phyloP scores from a whole-genome alignment of 805 yeast genomes.

The Ogataea pignaliae region DNA sequence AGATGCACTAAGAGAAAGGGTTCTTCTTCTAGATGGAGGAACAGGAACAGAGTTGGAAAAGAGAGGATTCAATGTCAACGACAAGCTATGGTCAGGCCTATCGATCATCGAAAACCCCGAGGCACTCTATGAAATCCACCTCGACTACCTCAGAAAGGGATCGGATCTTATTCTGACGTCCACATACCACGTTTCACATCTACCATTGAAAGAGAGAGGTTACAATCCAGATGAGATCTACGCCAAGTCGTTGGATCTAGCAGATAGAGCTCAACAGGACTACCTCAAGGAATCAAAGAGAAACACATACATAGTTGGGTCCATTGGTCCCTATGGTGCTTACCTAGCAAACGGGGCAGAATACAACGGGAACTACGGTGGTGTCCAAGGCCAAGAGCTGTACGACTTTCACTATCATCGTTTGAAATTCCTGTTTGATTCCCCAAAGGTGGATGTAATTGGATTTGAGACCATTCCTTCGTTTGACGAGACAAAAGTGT shows the following conservation, averaged over 20 bases:
- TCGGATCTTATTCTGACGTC: conserved; percentile 51
- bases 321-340: conserved; percentile 79
- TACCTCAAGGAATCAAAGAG: conserved; percentile 10
- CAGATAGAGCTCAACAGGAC: conserved; percentile 17
- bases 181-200: conserved; percentile 56
- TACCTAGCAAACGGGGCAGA: conserved; percentile 64
- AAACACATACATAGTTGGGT: conserved; percentile 44
- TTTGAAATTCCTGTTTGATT: conserved; percentile 33
- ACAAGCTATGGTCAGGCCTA: conserved; percentile 59
- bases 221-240: conserved; percentile 18
- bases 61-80: conserved; percentile 39
- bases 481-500: conserved; percentile 47
- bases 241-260: conserved; percentile 21
- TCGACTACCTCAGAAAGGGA: conserved; percentile 48
- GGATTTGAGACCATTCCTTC: conserved; percentile 74
- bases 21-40: conserved; percentile 53
- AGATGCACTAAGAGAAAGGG: conserved; percentile 1
- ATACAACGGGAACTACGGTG: conserved; percentile 63
- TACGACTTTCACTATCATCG: conserved; percentile 48
- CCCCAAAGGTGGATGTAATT: conserved; percentile 47
- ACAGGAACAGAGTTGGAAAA: conserved; percentile 60
- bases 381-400: conserved; percentile 34
- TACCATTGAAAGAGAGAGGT: conserved; percentile 31
- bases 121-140: conserved; percentile 43
- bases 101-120: conserved; percentile 43